Conservation (phyloP, 805 yeast species). For the Candida coquimbonensis region DNA sequence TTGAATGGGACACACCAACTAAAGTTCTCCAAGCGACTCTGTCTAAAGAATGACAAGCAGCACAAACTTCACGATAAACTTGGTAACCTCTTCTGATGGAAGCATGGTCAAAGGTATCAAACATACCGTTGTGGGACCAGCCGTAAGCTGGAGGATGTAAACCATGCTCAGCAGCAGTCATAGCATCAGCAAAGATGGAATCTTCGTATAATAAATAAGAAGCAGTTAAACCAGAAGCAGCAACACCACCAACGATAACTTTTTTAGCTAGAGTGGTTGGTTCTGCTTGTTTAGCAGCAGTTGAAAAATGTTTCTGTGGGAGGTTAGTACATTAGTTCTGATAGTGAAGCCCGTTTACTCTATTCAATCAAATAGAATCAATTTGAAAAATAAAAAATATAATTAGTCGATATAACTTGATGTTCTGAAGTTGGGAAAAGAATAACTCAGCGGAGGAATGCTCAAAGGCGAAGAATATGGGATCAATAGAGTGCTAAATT, state of each 20-base stretch:
- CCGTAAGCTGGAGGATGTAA: conserved; percentile 88
- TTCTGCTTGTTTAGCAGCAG: conserved; percentile 30
- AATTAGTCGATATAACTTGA: no score
- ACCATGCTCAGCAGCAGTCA: conserved; percentile 99
- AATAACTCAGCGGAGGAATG: no score
- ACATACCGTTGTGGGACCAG: conserved; percentile 94
- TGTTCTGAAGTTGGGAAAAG: no score
- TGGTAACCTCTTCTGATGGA: conserved; percentile 98
- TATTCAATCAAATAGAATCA: no score
- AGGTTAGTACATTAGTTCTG: conserved; percentile 8
- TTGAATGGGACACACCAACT: conserved; percentile 93
- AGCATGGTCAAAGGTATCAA: conserved; percentile 87
- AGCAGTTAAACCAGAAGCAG: conserved; percentile 71
- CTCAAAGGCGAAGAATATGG: no score
- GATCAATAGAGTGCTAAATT: no score
- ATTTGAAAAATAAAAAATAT: no score
- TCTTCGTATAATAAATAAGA: conserved; percentile 80
- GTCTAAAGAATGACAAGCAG: conserved; percentile 96
- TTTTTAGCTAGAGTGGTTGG: conserved; percentile 34
- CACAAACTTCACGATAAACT: conserved; percentile 98
- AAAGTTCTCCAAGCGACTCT: conserved; percentile 98
- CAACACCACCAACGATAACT: conserved; percentile 54
- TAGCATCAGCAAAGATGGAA: conserved; percentile 82
- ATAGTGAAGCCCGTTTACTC: no score
- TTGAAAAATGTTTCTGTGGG: conserved; percentile 25